These are phyloP conservation scores for Phytophthora citricola DNA, from an alignment of 352 stramenopile genomes.

Conservation along the genomic window DNA sequence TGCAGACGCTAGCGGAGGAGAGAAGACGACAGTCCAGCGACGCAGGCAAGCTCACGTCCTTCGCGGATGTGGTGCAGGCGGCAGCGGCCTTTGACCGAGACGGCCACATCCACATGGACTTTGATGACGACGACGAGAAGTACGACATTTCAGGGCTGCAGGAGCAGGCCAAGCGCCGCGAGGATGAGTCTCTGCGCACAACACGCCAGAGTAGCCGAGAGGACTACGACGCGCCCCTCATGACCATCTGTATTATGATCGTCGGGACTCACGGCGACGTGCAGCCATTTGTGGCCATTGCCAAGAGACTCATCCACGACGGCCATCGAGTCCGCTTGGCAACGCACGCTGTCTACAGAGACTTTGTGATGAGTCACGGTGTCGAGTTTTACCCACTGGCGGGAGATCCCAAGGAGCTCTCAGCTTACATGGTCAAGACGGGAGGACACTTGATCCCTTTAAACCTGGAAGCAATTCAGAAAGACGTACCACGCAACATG, in stretches of 20 bases:
- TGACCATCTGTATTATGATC: constrained; percentile 92
- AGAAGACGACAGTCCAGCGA: constrained; percentile 15
- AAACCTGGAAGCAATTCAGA: constrained; percentile 65
- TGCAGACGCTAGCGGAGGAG: constrained; percentile 36
- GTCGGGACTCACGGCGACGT: constrained; percentile 91
- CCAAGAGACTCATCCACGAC: constrained; percentile 78
- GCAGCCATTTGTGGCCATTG: constrained; percentile 88
- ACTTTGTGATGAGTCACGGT: constrained; percentile 78
- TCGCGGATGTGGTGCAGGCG: constrained; percentile 55
- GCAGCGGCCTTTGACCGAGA: constrained; percentile 52
- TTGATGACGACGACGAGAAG: constrained; percentile 51
- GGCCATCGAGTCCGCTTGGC: constrained; percentile 93
- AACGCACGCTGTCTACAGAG: constrained; percentile 89
- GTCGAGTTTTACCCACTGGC: constrained; percentile 86
- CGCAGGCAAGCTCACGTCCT: constrained; percentile 23
- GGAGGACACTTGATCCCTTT: constrained; percentile 76
- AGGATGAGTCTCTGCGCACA: constrained; percentile 28
- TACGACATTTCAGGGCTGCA: constrained; percentile 53
- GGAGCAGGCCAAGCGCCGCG: constrained; percentile 27
- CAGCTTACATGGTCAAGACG: constrained; percentile 94
- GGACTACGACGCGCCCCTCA: constrained; percentile 38
- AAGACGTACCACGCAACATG: constrained; percentile 85
- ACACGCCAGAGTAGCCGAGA: constrained; percentile 24
- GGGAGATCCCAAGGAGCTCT: constrained; percentile 78
- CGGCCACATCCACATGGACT: constrained; percentile 60